These are phyloP conservation scores for Vicia faba DNA, from an alignment of 306 rosid genomes.

Conservation along the genomic window DNA sequence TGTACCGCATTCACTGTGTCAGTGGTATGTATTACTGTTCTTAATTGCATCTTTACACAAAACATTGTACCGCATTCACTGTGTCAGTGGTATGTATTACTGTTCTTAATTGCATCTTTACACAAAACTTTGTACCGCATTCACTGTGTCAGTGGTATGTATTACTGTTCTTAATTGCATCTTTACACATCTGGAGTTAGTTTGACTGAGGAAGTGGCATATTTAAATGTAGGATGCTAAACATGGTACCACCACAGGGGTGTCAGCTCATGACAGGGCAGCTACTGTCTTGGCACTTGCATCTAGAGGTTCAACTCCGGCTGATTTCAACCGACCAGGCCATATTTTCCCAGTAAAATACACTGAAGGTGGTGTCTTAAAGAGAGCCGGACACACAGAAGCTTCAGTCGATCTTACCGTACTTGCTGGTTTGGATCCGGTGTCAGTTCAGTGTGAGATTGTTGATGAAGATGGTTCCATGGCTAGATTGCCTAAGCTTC, in stretches of 20 bases:
- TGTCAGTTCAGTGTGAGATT: conserved; percentile 80
- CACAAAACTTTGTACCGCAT: too few relatives aligned
- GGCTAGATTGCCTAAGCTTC: conserved; percentile 96
- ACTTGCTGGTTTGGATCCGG: conserved; percentile 86
- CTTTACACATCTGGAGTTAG: too few relatives aligned
- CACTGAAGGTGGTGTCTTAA: conserved; percentile 93
- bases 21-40: conserved; percentile 59
- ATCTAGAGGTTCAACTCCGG: conserved; percentile 78
- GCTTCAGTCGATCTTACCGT: conserved; percentile 91
- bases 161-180: too few relatives aligned
- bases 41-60: conserved; percentile 1
- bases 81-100: too few relatives aligned
- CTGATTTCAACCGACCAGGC: conserved; percentile 92
- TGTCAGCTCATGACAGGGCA: conserved; percentile 90
- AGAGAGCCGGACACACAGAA: conserved; percentile 98
- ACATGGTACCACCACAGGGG: conserved; percentile 89
- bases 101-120: too few relatives aligned
- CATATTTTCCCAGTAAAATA: conserved; percentile 93
- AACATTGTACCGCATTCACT: too few relatives aligned
- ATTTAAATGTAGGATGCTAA: too few relatives aligned
- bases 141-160: too few relatives aligned
- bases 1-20: conserved; percentile 79
- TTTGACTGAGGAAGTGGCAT: too few relatives aligned
- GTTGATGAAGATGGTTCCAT: conserved; percentile 99
- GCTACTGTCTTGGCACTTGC: conserved; percentile 87